Evolutionary conservation across 2,329 filamentous ascomycete species (phyloP), one percentile per base, ranked within the genome.

Genomic region (Claviceps cyperi): DNA sequence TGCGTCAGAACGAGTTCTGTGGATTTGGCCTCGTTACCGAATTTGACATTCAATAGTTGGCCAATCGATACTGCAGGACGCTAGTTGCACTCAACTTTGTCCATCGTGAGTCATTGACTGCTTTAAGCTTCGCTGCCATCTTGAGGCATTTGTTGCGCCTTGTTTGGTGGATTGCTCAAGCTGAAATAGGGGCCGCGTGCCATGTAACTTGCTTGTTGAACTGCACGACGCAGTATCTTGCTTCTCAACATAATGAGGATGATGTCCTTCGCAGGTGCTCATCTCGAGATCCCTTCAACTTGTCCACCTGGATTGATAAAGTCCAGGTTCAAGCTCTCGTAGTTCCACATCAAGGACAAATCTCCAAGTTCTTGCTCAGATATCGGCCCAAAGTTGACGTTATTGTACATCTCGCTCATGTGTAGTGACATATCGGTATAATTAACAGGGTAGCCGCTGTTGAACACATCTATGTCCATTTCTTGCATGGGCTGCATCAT

Each of bases 351-450:
- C 6, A 53, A 55, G 4, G 62, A 62, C 49, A 66, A 47, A 6
- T 64, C 59, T 11, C 64, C 64, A 22, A 66, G 55, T n/a, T 65
- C 61, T 19, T 58, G 55, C n/a, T 64, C 60, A 2, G 62, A 60
- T 21, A 65, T 62, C 38, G 56, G 55, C 6, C 56, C 59, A 44
- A 64, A 62, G 5, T 51, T 48, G 21, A 48, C 24, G 44, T 47
- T 50, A 14, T 50, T 49, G 35, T 52, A 55, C 9, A 51, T 35
- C 2, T 52, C 49, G 13, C 56, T 53, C 0, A 50, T 52, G 9
- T 53, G 49, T 13, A 54, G 51, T n/a, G 48, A 55, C 52, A 49
- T 54, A 47, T 39, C 51, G 5, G 46, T 44, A 35, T 47, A 58
- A 11, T 39, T 38, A 8, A 40, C 28, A 11, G 48, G 32, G 49